A percentile compares a stretch with the other conserved stretches of the same genome.
Conservation (phyloP, 257 asterid genomes). For the Ilex aquifolium region DNA sequence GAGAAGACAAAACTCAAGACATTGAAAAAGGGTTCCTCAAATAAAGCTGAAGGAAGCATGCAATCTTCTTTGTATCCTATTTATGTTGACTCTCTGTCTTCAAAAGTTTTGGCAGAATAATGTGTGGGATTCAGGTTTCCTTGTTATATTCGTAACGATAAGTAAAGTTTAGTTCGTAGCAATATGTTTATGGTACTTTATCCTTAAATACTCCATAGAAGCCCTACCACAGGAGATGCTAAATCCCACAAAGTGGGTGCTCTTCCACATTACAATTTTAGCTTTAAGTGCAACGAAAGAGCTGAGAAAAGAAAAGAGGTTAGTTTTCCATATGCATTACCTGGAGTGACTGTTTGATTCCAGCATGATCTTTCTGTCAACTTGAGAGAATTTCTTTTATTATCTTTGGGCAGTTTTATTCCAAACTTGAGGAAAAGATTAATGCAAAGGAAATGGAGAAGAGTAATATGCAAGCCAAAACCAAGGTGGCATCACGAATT, state of each 20-base stretch:
- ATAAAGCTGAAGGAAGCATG: constrained; percentile 13
- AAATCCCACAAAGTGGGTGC: constrained; percentile 58
- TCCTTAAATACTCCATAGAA: constrained; percentile 53
- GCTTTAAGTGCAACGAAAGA: constrained; percentile 88
- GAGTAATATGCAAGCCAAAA: neutral
- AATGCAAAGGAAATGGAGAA: neutral
- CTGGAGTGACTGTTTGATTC: neutral
- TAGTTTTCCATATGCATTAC: constrained; percentile 17
- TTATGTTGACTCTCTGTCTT: neutral
- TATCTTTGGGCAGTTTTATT: constrained; percentile 1
- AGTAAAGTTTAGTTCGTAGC: neutral
- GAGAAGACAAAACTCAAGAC: neutral
- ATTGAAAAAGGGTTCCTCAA: neutral
- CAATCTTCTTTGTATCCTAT: constrained; percentile 47
- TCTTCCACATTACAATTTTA: constrained; percentile 75
- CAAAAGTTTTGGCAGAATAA: neutral
- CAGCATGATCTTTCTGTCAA: constrained; percentile 2
- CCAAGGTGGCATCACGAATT: neutral
- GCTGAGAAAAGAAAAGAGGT: constrained; percentile 97
- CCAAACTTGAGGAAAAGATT: neutral
- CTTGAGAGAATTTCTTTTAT: constrained; percentile 6
- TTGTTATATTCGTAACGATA: neutral
- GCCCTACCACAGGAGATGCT: constrained; percentile 63
- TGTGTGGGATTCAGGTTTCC: neutral
- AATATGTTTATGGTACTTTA: constrained; percentile 13